phyloP scores from a whole-genome alignment of 192 early-diverging fungal species.

The Irineochytrium annulatum region DNA sequence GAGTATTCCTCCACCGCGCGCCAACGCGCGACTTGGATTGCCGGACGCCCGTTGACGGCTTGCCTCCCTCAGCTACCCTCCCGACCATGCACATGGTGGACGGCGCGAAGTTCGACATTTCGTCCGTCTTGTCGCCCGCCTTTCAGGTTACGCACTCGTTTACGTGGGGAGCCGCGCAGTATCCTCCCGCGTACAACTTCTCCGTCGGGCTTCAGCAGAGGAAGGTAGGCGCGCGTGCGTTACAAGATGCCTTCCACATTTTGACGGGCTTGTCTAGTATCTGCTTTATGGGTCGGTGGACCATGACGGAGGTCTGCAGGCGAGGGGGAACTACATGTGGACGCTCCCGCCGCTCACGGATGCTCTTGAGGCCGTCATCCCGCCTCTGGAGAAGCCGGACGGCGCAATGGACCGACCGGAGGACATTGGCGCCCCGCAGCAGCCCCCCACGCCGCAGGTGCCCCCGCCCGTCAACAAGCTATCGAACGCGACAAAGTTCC shows the following conservation, averaged over 20 bases:
- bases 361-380: conserved; percentile 11
- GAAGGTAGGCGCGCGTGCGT: conserved; percentile 41
- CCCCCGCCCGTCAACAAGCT: conserved; percentile 22
- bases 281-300: conserved; percentile 94
- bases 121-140: conserved; percentile 87
- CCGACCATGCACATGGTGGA: conserved; percentile 87
- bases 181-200: conserved; percentile 89
- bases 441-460: conserved; percentile 23
- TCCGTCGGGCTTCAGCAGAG: conserved; percentile 78
- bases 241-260: neutral
- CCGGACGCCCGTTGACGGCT: neutral
- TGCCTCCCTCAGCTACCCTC: conserved; percentile 58
- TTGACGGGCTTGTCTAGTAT: conserved; percentile 43
- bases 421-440: conserved; percentile 27
- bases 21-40: conserved; percentile 10
- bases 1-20: conserved; percentile 13
- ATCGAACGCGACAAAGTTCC: conserved; percentile 44
- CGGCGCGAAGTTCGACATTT: conserved; percentile 89
- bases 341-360: conserved; percentile 38
- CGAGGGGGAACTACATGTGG: conserved; percentile 79
- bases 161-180: conserved; percentile 73
- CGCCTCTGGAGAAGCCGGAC: conserved; percentile 30
- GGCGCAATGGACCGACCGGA: conserved; percentile 23
- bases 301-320: conserved; percentile 82
- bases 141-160: conserved; percentile 95